Evolutionary conservation across 2,329 filamentous ascomycete species (phyloP), one percentile per base, ranked within the genome.

Genomic region (Fusarium sp.): DNA sequence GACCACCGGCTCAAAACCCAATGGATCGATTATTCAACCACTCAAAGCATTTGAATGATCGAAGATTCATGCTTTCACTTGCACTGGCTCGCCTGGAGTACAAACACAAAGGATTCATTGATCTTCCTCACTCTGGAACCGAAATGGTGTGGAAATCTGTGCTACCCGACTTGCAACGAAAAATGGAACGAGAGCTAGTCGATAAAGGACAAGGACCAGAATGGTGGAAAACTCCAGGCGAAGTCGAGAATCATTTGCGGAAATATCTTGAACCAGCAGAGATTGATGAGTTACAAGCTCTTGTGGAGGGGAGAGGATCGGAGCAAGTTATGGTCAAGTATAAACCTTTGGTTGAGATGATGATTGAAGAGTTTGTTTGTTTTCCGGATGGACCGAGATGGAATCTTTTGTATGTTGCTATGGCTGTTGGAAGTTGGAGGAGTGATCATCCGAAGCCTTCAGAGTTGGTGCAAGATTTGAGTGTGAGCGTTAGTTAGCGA

Each of bases 1-100:
- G 50, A 6, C 35, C 26, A 1, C 56, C 68, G 3, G 56, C 50
- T 6, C 46, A 52, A 38, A 64, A 56, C 20, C 56, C 57, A 7
- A 46, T 75, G 32, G 75, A 75, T 17, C 70, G 73, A n/a, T 23
- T 77, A 5, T 75, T 77, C 57, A 70, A 73, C 14, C 73, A 76
- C 37, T 67, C 65, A 3, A 73, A 68, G 14, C 63, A 74, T 48
- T 61, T 77, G 3, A 38, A 30, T 26, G 70, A 76, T 20, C 60
- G 60, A 14, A 65, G 70, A 26, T 76, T 76, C 41, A 23, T 76
- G 26, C 18, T 75, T 5, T 70, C 73, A 7, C 37, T 76, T 6
- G 73, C 71, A 1, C 42, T 74, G 10, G 67, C 67, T 17, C 56
- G 73, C 13, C 30, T 76, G 1, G 75, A 76, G 23, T 75, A 70